phyloP scores from a whole-genome alignment of 805 yeast species.

The Starmerella vaccinii region DNA sequence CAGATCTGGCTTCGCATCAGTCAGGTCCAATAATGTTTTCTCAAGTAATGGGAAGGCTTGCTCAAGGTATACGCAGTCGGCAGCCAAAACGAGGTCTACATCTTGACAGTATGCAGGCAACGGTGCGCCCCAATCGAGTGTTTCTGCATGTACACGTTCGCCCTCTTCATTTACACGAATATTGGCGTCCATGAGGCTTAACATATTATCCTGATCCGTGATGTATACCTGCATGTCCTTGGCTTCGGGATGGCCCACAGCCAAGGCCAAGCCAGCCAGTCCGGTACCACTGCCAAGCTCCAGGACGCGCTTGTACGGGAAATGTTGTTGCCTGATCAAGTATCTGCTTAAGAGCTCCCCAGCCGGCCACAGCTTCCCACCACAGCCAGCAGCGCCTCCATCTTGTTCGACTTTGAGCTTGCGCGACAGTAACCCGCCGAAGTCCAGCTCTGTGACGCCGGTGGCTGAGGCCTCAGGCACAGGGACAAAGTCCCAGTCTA shows the following conservation, averaged over 20 bases:
- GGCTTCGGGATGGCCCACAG: conserved; percentile 24
- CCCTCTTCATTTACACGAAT: conserved; percentile 35
- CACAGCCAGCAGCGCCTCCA: conserved; percentile 52
- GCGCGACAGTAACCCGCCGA: conserved; percentile 34
- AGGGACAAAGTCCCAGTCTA: conserved; percentile 32
- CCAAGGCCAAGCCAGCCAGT: conserved; percentile 39
- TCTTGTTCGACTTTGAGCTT: conserved; percentile 41
- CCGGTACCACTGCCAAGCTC: conserved; percentile 56
- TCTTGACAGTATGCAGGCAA: conserved; percentile 33
- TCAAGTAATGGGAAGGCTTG: conserved; percentile 44
- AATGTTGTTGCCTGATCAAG: conserved; percentile 28
- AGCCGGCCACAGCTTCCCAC: conserved; percentile 56
- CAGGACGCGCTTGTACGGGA: conserved; percentile 30
- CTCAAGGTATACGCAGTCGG: conserved; percentile 52
- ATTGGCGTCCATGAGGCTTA: conserved; percentile 41
- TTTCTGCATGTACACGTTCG: conserved; percentile 35
- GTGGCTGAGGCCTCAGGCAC: conserved; percentile 31
- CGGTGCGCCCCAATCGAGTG: conserved; percentile 39
- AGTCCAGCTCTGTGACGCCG: conserved; percentile 34
- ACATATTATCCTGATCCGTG: conserved; percentile 42
- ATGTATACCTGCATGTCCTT: conserved; percentile 34
- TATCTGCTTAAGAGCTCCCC: conserved; percentile 46
- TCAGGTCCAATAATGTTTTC: conserved; percentile 39
- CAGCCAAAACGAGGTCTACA: conserved; percentile 43
- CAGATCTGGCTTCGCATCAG: conserved; percentile 31